A percentile compares a stretch with the other conserved stretches of the same genome.
Evolutionary conservation across 768 basidiomycete genomes (phyloP).

Genomic region (Phaeolepiota aurea): DNA sequence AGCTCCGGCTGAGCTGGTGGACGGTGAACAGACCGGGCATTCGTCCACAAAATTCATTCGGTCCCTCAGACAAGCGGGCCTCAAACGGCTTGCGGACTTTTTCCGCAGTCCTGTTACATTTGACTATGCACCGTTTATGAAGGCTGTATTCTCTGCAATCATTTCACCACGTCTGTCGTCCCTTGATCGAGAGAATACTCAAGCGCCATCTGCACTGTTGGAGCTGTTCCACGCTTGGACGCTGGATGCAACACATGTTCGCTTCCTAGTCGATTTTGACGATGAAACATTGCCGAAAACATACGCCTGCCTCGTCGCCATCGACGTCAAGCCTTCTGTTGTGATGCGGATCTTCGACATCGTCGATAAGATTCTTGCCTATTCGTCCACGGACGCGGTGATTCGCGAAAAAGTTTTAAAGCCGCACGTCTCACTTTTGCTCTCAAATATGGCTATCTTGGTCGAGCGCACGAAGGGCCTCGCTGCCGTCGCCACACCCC

Average conservation of each 20-base stretch:
- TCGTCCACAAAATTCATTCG: slow-evolving; percentile 39
- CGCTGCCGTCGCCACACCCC: slow-evolving; percentile 42
- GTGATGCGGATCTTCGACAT: slow-evolving; percentile 79
- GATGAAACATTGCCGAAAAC: slow-evolving; percentile 61
- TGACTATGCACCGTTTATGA: slow-evolving; percentile 68
- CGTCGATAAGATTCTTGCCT: slow-evolving; percentile 58
- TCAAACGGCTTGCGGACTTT: slow-evolving; percentile 85
- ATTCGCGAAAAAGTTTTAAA: slow-evolving; percentile 49
- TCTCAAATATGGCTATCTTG: slow-evolving; percentile 61
- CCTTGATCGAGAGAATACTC: slow-evolving; percentile 81
- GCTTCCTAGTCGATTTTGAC: slow-evolving; percentile 66
- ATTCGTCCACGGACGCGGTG: slow-evolving; percentile 40
- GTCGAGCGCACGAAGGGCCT: slow-evolving; percentile 54
- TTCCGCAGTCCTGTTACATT: slow-evolving; percentile 69
- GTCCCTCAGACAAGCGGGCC: slow-evolving; percentile 69
- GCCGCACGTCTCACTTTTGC: slow-evolving; percentile 63
- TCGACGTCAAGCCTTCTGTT: slow-evolving; percentile 83
- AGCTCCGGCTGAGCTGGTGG: slow-evolving; percentile 30
- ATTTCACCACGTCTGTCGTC: slow-evolving; percentile 75
- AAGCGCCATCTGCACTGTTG: slow-evolving; percentile 81
- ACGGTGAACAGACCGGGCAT: slow-evolving; percentile 17
- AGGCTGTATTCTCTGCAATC: slow-evolving; percentile 55
- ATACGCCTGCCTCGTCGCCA: slow-evolving; percentile 72
- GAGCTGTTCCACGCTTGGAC: slow-evolving; percentile 84
- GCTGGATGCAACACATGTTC: slow-evolving; percentile 41